Conservation (phyloP, 352 stramenopile genomes). For the Globisporangium spinosum region DNA sequence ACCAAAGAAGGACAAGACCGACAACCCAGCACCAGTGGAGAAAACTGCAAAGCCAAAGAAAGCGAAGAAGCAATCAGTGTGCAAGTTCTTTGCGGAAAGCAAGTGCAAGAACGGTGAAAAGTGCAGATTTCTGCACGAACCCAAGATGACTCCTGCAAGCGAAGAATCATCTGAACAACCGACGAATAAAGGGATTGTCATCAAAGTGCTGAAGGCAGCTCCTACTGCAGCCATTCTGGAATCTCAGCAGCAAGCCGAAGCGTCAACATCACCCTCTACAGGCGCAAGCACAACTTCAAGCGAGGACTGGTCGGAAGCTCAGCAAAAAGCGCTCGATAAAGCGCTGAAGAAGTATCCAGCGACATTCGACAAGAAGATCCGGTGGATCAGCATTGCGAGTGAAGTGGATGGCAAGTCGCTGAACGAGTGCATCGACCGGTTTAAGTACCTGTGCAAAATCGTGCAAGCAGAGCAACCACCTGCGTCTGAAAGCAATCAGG, state of each 20-base stretch:
- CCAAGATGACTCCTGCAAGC: slow-evolving; percentile 5
- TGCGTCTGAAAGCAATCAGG: neutral
- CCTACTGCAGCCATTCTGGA: neutral
- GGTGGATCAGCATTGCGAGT: slow-evolving; percentile 63
- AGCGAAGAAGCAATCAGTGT: slow-evolving; percentile 18
- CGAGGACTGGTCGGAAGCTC: slow-evolving; percentile 50
- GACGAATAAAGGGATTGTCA: slow-evolving; percentile 8
- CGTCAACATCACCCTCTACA: neutral
- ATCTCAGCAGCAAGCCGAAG: neutral
- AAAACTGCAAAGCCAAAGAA: slow-evolving; percentile 11
- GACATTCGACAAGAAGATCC: slow-evolving; percentile 64
- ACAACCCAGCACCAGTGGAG: neutral
- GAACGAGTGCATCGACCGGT: slow-evolving; percentile 83
- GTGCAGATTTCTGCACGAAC: slow-evolving; percentile 23
- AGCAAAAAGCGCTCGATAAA: slow-evolving; percentile 62
- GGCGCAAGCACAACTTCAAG: slow-evolving; percentile 2
- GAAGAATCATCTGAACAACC: slow-evolving; percentile 6
- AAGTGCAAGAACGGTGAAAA: slow-evolving; percentile 46
- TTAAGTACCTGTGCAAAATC: slow-evolving; percentile 56
- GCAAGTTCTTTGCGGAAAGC: slow-evolving; percentile 47
- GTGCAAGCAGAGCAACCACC: slow-evolving; percentile 27
- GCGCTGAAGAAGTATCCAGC: slow-evolving; percentile 71
- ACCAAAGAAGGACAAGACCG: slow-evolving; percentile 4
- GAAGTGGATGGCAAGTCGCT: slow-evolving; percentile 64
- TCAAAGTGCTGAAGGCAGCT: slow-evolving; percentile 14